Conservation (phyloP, 768 basidiomycete species). For the Pisolithus marmoratus region DNA sequence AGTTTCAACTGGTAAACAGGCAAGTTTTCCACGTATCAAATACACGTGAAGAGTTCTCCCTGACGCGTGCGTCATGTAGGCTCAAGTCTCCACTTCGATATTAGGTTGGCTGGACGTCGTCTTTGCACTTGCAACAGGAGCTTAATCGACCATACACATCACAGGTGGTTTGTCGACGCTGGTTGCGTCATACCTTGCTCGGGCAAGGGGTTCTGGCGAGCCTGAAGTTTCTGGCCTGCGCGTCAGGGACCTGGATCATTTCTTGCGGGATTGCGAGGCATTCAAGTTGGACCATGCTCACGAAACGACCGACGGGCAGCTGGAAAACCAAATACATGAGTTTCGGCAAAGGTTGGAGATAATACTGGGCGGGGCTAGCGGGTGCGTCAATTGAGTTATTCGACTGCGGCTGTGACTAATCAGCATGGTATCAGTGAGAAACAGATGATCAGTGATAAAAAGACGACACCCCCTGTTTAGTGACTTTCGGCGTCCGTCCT, state of each 20-base stretch:
- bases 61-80: constrained; percentile 17
- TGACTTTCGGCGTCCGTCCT: too few species aligned
- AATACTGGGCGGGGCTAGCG: constrained; percentile 17
- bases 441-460: too few species aligned
- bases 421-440: too few species aligned
- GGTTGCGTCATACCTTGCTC: constrained; percentile 68
- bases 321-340: constrained; percentile 4
- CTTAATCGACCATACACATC: neutral
- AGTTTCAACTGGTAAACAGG: constrained; percentile 36
- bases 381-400: neutral
- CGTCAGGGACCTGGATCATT: constrained; percentile 59
- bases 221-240: constrained; percentile 57
- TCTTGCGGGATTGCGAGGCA: constrained; percentile 54
- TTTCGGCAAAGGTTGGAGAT: constrained; percentile 25
- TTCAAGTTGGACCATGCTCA: constrained; percentile 57
- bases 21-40: constrained; percentile 11
- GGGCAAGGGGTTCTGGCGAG: constrained; percentile 62
- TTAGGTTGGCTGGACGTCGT: constrained; percentile 26
- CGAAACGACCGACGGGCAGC: constrained; percentile 6
- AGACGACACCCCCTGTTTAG: too few species aligned
- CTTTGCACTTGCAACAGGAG: neutral
- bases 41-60: neutral
- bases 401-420: too few species aligned
- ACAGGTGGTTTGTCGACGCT: constrained; percentile 62
- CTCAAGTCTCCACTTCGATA: constrained; percentile 33